A percentile compares a stretch with the other conserved stretches of the same genome.
Conservation (phyloP, 768 basidiomycete genomes). For the Rhodotorula graminis region DNA sequence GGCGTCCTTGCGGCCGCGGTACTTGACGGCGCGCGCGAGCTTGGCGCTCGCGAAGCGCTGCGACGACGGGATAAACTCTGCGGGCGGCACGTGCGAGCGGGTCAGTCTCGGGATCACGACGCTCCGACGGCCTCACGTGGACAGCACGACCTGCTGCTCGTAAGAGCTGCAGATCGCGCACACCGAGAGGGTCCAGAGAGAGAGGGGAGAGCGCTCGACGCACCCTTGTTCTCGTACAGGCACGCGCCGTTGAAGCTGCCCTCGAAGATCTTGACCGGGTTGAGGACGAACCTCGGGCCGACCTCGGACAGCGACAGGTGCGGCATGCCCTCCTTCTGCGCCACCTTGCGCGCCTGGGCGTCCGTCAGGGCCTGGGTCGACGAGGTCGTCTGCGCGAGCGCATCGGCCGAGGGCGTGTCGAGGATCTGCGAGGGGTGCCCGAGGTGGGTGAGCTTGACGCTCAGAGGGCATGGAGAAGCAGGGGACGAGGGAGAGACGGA, state of each 20-base stretch:
- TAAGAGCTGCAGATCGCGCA: neutral
- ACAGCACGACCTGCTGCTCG: too few relatives aligned
- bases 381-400: conserved; percentile 19
- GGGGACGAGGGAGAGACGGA: conserved; percentile 45
- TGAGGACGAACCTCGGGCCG: conserved; percentile 92
- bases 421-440: conserved; percentile 81
- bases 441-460: too few relatives aligned
- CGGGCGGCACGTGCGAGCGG: neutral
- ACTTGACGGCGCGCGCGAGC: conserved; percentile 72
- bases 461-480: too few relatives aligned
- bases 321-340: conserved; percentile 52
- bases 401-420: conserved; percentile 51
- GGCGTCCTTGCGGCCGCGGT: conserved; percentile 73
- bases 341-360: conserved; percentile 68
- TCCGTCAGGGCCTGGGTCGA: conserved; percentile 63
- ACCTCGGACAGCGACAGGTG: conserved; percentile 90
- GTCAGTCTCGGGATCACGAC: too few relatives aligned
- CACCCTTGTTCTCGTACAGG: conserved; percentile 91
- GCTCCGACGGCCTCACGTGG: too few relatives aligned
- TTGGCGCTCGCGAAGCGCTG: conserved; percentile 66
- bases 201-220: conserved; percentile 35
- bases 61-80: conserved; percentile 89
- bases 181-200: neutral
- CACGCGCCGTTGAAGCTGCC: conserved; percentile 93
- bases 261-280: conserved; percentile 96